Evolutionary conservation across 192 early-diverging fungal species (phyloP), one percentile per base, ranked within the genome.

Genomic region (Mortierella hygrophila): DNA sequence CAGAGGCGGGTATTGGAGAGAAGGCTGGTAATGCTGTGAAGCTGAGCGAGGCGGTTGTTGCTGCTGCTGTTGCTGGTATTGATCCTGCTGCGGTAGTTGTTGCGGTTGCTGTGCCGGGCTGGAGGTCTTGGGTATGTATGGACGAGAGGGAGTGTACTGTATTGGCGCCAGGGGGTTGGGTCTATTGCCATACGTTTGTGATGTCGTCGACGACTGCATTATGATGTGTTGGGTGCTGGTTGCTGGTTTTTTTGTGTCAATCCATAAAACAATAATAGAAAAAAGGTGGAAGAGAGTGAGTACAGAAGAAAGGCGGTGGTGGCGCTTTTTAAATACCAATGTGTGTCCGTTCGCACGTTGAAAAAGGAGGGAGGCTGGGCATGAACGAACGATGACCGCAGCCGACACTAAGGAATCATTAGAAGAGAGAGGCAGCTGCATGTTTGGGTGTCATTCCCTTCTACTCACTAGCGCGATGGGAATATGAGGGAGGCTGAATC

Each of bases 21-120:
- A 70, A 13, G 55, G 75, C 70, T 82, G 81, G 26, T 76, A 82
- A 38, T 81, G 44, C 41, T 57, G 73, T 1, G 46, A 73, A 16
- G 69, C 68, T 20, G 80, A 49, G 44, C 69, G 73, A 38, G 55
- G 42, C 55, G 13, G 15, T 18, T 32, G 77, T 20, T 72, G 63
- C 41, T 55, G 68, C 37, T 71, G 77, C 10, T 70, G 77, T 32
- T 70, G 65, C 41, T 49, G 44, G 15, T 71, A 35, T 16, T 49
- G 77, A 13, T 55, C 68, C 49, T 55, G 49, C 23, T 29, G 69
- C 18, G 49, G 52, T n/a, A n/a, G 69, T 13, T 47, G 63, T 42
- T 26, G 23, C 18, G 11, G 57, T 29, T 16, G 29, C 29, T 44
- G 46, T 8, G 49, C 38, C 15, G 74, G 21, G 9, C 13, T 54